Evolutionary conservation across 2,329 filamentous ascomycete genomes (phyloP), one percentile per base, ranked within the genome.

Genomic region (Aplosporella prunicola): DNA sequence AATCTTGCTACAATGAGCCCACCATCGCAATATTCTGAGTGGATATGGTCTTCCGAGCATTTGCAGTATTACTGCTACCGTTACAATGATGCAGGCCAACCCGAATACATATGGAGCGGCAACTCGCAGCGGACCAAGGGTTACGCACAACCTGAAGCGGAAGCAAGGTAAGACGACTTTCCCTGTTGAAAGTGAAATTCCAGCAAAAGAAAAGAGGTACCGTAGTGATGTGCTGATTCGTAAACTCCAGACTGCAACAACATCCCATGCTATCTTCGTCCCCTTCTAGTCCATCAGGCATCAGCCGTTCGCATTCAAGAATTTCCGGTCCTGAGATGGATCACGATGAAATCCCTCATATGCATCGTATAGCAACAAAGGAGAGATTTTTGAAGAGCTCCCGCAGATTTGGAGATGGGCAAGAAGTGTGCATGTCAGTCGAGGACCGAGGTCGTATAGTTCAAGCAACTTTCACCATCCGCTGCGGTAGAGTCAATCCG

Each of bases 51-150:
- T 23, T 25, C 33, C 20, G 27, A 32, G 27, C 35, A 38, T 9
- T 8, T 9, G 13, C 27, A 27, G 35, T 31, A 38, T 22, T 32
- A 38, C 29, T 31, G 35, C 28, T 26, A 26, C 28, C 28, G 28
- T n/a, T 38, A 30, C 35, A 32, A 20, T 16, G 16, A 25, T 10
- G 20, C 27, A 11, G 26, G 26, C 11, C 18, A 5, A 11, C 14
- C 28, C 9, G 20, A 38, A 27, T 32, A 24, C 22, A 18, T 15
- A 27, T 38, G 27, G 28, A 38, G 35, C 28, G 22, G 23, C 27
- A n/a, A 8, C 22, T n/a, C n/a, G n/a, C n/a, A n/a, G n/a, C n/a
- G n/a, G n/a, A n/a, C n/a, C n/a, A n/a, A n/a, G n/a, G n/a, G 25
- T 13, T 5, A 20, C 24, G 24, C 16, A 28, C 5, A 15, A 11